Conservation (phyloP, 306 rosid genomes). For the Fragaria iinumae region DNA sequence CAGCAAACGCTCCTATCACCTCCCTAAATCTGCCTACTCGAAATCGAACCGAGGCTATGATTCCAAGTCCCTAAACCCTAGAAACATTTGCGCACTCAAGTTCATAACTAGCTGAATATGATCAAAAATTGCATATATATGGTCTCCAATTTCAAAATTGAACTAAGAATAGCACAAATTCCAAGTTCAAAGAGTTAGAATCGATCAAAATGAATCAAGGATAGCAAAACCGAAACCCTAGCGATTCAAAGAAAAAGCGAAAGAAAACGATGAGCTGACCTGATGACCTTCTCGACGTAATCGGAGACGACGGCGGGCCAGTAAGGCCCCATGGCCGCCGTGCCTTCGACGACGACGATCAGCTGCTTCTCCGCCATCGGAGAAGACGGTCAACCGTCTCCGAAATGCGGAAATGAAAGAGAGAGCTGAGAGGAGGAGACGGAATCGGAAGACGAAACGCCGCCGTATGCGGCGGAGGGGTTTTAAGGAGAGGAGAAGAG, state of each 20-base stretch:
- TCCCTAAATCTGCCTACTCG: neutral
- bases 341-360: slow-evolving; percentile 73
- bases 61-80: neutral
- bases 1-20: neutral
- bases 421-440: neutral
- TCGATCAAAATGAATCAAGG: neutral
- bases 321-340: slow-evolving; percentile 83
- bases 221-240: slow-evolving; percentile 9
- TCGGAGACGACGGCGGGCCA: slow-evolving; percentile 60
- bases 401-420: neutral
- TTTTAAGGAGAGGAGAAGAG: neutral
- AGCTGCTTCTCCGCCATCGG: slow-evolving; percentile 79
- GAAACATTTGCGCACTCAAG: neutral
- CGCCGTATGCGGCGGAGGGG: neutral
- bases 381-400: neutral
- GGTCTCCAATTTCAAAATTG: slow-evolving; percentile 8
- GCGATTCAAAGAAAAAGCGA: neutral
- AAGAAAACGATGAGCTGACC: slow-evolving; percentile 33
- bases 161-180: neutral
- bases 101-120: neutral
- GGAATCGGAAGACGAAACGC: neutral
- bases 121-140: neutral
- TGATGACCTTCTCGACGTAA: slow-evolving; percentile 73
- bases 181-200: too few relatives aligned
- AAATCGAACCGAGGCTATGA: neutral